A percentile compares a stretch with the other conserved stretches of the same genome.
These are phyloP conservation scores for Magnolia kwangsiensis DNA, from an alignment of 164 flowering plant genomes.

Conservation along the genomic window DNA sequence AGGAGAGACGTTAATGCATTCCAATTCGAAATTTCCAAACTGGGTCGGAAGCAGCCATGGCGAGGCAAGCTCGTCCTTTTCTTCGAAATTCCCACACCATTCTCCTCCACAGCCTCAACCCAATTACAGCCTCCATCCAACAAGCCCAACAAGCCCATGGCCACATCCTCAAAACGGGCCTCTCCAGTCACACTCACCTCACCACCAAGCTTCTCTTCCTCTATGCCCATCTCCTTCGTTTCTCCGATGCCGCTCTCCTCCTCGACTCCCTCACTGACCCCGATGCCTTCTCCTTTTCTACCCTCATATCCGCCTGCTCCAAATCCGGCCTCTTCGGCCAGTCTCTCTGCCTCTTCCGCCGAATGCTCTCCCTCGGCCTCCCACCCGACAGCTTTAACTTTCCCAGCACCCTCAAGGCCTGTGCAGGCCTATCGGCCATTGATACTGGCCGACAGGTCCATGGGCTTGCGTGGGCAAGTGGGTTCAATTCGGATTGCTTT, in stretches of 20 bases:
- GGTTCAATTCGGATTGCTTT: constrained; percentile 45
- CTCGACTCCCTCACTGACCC: constrained; percentile 27
- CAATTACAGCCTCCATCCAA: constrained; percentile 27
- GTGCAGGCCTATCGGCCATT: constrained; percentile 35
- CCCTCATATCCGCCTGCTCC: constrained; percentile 48
- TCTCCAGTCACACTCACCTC: constrained; percentile 22
- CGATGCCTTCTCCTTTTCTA: constrained; percentile 33
- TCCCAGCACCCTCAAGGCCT: constrained; percentile 57
- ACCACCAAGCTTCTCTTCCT: constrained; percentile 46
- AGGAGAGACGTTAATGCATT: neutral
- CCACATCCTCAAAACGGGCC: constrained; percentile 44
- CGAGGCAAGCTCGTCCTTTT: neutral
- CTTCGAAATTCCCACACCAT: neutral
- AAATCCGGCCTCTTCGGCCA: constrained; percentile 22
- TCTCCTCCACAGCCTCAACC: constrained; percentile 24
- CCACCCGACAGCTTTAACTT: constrained; percentile 38
- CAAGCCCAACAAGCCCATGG: constrained; percentile 50
- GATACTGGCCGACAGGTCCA: constrained; percentile 46
- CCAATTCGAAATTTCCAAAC: neutral
- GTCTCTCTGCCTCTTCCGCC: constrained; percentile 28
- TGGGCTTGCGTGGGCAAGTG: constrained; percentile 32
- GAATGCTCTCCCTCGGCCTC: constrained; percentile 36
- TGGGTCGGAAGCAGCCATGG: constrained; percentile 1
- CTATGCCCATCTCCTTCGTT: constrained; percentile 36
- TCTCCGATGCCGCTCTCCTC: constrained; percentile 30